Conservation (phyloP, 805 yeast species). For the Ogataea salicorniae region DNA sequence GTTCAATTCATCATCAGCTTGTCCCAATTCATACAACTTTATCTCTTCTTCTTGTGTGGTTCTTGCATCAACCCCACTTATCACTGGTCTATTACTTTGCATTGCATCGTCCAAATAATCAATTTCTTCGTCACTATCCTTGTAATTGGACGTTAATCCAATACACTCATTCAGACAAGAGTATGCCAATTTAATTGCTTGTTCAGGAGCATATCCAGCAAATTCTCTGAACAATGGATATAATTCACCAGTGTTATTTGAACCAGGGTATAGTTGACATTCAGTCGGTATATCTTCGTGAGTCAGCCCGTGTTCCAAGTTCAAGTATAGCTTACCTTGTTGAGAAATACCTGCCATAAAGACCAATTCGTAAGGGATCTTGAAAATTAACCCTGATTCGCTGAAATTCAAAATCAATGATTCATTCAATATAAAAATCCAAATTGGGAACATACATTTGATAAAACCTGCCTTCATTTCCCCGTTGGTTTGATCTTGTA, state of each 20-base stretch:
- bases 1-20: conserved; percentile 26
- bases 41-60: conserved; percentile 11
- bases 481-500: too few species aligned
- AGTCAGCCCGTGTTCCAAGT: conserved; percentile 3
- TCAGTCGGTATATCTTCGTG: conserved; percentile 11
- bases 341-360: conserved; percentile 15
- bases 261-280: background rate
- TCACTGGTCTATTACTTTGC: conserved; percentile 1
- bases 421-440: conserved; percentile 24
- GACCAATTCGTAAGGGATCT: conserved; percentile 21
- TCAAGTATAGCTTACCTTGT: conserved; percentile 5
- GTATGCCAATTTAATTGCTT: conserved; percentile 17
- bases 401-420: conserved; percentile 17
- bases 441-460: conserved; percentile 9
- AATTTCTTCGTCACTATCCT: conserved; percentile 12
- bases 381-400: conserved; percentile 4
- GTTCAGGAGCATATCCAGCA: conserved; percentile 7
- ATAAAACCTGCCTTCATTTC: background rate
- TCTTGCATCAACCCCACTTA: background rate
- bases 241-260: background rate
- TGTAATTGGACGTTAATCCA: conserved; percentile 11
- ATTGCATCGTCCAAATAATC: background rate
- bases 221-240: conserved; percentile 24
- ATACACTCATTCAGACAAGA: conserved; percentile 20
- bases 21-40: conserved; percentile 21